These are phyloP conservation scores for Lepiota venenata DNA, from an alignment of 768 basidiomycete genomes.

Conservation along the genomic window DNA sequence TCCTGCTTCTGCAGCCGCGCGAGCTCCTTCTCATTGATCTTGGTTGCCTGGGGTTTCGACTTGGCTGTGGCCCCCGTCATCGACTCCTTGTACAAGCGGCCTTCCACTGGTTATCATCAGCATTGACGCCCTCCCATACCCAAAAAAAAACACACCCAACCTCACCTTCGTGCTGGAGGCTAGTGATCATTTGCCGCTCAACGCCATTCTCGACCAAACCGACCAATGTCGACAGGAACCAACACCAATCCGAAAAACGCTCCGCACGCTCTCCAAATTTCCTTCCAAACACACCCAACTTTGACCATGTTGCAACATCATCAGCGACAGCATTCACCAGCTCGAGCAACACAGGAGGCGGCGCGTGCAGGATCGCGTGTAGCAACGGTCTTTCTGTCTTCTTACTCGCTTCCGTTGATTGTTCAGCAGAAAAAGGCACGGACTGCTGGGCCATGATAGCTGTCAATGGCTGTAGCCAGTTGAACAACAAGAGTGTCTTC, in stretches of 20 bases:
- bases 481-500: conserved; percentile 78
- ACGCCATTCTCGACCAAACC: conserved; percentile 82
- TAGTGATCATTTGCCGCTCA: conserved; percentile 67
- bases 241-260: conserved; percentile 82
- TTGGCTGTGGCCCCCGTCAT: conserved; percentile 67
- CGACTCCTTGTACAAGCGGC: conserved; percentile 70
- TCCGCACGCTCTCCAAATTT: conserved; percentile 66
- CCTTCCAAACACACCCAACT: conserved; percentile 65
- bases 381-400: conserved; percentile 58
- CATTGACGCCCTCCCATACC: background rate
- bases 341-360: conserved; percentile 80
- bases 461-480: conserved; percentile 78
- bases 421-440: conserved; percentile 54
- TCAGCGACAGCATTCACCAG: conserved; percentile 72
- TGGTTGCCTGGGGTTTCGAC: conserved; percentile 54
- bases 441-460: conserved; percentile 68
- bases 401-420: conserved; percentile 30
- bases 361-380: conserved; percentile 72
- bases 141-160: conserved; percentile 5
- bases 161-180: conserved; percentile 61
- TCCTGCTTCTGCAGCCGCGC: conserved; percentile 63
- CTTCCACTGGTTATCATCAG: conserved; percentile 51
- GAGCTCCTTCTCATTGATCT: conserved; percentile 70
- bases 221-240: conserved; percentile 77
- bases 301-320: conserved; percentile 74